These are phyloP conservation scores for Chalciporus pseudorubinellus DNA, from an alignment of 768 basidiomycete genomes.

Conservation along the genomic window DNA sequence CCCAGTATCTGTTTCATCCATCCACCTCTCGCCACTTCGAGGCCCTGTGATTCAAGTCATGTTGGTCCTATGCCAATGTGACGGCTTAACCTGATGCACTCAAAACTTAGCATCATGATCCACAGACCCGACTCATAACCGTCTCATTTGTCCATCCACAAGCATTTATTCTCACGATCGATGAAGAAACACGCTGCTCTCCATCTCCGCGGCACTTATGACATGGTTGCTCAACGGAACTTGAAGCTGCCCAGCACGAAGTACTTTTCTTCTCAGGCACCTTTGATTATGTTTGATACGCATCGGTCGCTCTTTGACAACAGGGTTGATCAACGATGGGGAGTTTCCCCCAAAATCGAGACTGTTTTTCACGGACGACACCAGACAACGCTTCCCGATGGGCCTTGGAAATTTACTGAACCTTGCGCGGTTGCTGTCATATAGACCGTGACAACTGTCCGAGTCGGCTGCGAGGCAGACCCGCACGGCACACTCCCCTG, in stretches of 20 bases:
- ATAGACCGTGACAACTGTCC: too few species aligned
- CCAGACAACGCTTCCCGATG: too few species aligned
- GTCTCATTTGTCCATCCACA: background rate
- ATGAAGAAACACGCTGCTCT: background rate
- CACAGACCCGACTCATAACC: background rate
- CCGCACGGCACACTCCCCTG: too few species aligned
- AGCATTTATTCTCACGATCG: conserved; percentile 1
- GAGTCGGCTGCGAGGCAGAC: too few species aligned
- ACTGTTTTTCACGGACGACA: background rate
- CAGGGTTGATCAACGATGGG: background rate
- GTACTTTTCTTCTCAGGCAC: background rate
- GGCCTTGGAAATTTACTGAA: too few species aligned
- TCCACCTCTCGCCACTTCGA: background rate
- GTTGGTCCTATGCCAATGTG: background rate
- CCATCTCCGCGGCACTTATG: conserved; percentile 12
- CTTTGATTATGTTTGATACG: background rate
- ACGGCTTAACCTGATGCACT: background rate
- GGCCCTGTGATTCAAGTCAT: background rate
- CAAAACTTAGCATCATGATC: background rate
- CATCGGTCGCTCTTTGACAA: background rate
- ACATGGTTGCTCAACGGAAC: background rate
- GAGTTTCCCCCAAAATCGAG: background rate
- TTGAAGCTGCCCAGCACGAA: background rate
- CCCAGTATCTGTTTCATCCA: background rate
- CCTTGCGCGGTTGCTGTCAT: too few species aligned